These are phyloP conservation scores for Thalassiosira allenii DNA, from an alignment of 352 stramenopile species.

Conservation along the genomic window DNA sequence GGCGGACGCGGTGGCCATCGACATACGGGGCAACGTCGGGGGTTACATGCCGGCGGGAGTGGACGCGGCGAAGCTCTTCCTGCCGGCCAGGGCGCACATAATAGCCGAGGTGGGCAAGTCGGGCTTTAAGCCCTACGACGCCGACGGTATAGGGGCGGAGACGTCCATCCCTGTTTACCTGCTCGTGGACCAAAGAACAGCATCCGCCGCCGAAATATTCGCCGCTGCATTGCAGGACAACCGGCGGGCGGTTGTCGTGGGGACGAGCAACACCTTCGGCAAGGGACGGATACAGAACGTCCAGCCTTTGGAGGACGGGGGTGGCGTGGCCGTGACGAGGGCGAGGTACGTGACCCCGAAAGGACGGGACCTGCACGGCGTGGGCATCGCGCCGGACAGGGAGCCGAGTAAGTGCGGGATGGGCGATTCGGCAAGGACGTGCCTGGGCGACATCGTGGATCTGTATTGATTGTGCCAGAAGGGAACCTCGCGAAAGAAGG, in stretches of 20 bases:
- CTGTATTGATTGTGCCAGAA: too few relatives aligned
- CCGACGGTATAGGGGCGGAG: constrained; percentile 61
- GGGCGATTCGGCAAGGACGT: constrained; percentile 35
- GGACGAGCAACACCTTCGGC: constrained; percentile 58
- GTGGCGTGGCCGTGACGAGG: constrained; percentile 67
- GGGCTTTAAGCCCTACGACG: constrained; percentile 52
- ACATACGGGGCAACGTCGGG: constrained; percentile 68
- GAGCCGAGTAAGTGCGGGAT: constrained; percentile 20
- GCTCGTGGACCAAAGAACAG: constrained; percentile 65
- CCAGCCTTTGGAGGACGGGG: constrained; percentile 56
- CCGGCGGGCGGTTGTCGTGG: constrained; percentile 46
- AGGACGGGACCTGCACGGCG: constrained; percentile 62
- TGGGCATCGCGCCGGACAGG: constrained; percentile 63
- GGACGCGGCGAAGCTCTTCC: constrained; percentile 67
- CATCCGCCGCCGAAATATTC: constrained; percentile 69
- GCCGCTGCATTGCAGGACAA: constrained; percentile 69
- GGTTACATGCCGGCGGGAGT: constrained; percentile 73
- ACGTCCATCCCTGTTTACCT: constrained; percentile 60
- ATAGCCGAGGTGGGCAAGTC: constrained; percentile 62
- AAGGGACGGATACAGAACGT: constrained; percentile 77
- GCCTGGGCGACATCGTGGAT: constrained; percentile 39
- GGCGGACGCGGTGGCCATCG: constrained; percentile 54
- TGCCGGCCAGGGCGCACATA: constrained; percentile 47
- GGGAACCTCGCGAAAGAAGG: too few relatives aligned
- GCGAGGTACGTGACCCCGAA: constrained; percentile 68